These are phyloP conservation scores for Amesomyces nigricolor DNA, from an alignment of 2,329 filamentous ascomycete genomes.

Conservation along the genomic window DNA sequence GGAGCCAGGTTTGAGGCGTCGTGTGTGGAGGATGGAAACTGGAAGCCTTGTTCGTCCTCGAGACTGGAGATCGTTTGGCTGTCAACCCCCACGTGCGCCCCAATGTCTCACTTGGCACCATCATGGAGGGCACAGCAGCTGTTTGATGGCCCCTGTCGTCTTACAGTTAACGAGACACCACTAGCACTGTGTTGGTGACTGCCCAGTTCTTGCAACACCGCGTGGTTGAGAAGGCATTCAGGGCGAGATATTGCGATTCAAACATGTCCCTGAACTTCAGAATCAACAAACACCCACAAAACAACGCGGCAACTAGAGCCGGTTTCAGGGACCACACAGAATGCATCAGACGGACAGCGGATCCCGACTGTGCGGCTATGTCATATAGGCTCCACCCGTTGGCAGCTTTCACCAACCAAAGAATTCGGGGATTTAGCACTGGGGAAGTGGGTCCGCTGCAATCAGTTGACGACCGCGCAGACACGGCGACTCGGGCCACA, in stretches of 20 bases:
- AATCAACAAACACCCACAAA: neutral
- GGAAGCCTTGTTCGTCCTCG: neutral
- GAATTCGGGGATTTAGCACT: neutral
- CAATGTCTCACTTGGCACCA: constrained; percentile 19
- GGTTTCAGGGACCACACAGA: neutral
- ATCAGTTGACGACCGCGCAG: neutral
- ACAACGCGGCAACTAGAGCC: neutral
- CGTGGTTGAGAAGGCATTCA: neutral
- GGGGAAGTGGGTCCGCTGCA: constrained; percentile 1
- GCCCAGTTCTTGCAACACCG: neutral
- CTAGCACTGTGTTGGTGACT: neutral
- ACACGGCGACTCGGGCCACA: neutral
- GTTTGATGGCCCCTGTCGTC: neutral
- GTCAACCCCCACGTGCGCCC: constrained; percentile 14
- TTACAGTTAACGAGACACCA: neutral
- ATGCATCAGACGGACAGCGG: neutral
- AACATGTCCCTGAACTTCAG: neutral
- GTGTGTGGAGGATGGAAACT: constrained; percentile 6
- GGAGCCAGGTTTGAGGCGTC: constrained; percentile 6
- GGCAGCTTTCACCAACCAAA: constrained; percentile 6
- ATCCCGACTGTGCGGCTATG: constrained; percentile 10
- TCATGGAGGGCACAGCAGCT: constrained; percentile 4
- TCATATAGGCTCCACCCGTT: constrained; percentile 8
- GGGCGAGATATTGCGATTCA: neutral
- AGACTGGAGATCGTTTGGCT: neutral